A percentile compares a stretch with the other conserved stretches of the same genome.
Conservation (phyloP, 331 rosid genomes). For the Malus hybrid region DNA sequence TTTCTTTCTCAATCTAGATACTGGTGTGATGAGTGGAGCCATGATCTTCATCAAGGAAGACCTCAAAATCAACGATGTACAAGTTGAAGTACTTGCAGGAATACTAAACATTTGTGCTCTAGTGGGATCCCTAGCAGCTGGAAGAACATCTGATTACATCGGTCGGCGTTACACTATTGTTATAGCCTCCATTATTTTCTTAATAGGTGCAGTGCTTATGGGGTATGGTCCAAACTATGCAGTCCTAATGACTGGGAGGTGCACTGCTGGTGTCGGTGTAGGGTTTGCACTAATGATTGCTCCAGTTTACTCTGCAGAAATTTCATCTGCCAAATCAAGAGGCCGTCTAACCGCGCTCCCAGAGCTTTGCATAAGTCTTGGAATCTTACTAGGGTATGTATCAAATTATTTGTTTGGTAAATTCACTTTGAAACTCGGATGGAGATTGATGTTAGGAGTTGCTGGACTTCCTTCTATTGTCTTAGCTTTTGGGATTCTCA, state of each 20-base stretch:
- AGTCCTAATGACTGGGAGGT: slow-evolving; percentile 51
- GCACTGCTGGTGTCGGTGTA: slow-evolving; percentile 67
- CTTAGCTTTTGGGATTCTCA: slow-evolving; percentile 33
- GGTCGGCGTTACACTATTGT: slow-evolving; percentile 83
- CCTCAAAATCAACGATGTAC: slow-evolving; percentile 42
- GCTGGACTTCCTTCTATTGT: slow-evolving; percentile 61
- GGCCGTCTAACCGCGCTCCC: slow-evolving; percentile 65
- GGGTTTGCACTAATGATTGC: slow-evolving; percentile 83
- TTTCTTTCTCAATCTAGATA: slow-evolving; percentile 28
- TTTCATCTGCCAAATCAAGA: slow-evolving; percentile 49
- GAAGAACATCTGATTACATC: slow-evolving; percentile 63
- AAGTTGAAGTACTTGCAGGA: slow-evolving; percentile 69
- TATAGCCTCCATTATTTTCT: slow-evolving; percentile 46
- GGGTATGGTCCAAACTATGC: slow-evolving; percentile 70
- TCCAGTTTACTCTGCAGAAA: slow-evolving; percentile 82
- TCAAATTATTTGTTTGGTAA: slow-evolving; percentile 48
- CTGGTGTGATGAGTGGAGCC: slow-evolving; percentile 98
- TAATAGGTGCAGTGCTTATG: slow-evolving; percentile 61
- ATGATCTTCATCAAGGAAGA: slow-evolving; percentile 79
- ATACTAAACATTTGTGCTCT: slow-evolving; percentile 76
- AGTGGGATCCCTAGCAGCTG: slow-evolving; percentile 57
- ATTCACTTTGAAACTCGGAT: slow-evolving; percentile 47
- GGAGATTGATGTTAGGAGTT: slow-evolving; percentile 81
- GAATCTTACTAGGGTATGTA: slow-evolving; percentile 60
- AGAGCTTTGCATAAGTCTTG: slow-evolving; percentile 65